These are phyloP conservation scores for Sordaria brevicollis DNA, from an alignment of 495 filamentous ascomycete species.

Conservation along the genomic window DNA sequence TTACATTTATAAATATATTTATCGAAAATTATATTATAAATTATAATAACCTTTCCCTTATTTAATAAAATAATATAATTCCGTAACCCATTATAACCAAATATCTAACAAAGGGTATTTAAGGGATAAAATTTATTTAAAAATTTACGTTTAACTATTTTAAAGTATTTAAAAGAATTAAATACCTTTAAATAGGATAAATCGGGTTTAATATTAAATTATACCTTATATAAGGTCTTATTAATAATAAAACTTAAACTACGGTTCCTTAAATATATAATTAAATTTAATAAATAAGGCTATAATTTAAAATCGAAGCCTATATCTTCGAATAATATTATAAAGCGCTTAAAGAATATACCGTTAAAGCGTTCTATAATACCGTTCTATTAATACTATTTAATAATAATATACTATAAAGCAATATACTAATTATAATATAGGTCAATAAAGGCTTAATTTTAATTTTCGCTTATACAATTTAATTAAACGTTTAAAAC, in stretches of 20 bases:
- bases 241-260: not conserved
- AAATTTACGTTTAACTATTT: not conserved
- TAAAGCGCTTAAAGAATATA: not conserved
- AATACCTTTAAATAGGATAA: not conserved
- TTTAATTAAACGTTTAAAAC: not conserved
- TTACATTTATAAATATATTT: not conserved
- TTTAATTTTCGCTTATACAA: not conserved
- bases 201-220: not conserved
- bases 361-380: not conserved
- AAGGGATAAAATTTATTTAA: not conserved
- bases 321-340: not conserved
- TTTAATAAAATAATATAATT: not conserved
- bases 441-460: not conserved
- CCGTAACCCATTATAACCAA: not conserved
- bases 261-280: not conserved
- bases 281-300: not conserved
- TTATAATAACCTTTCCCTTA: not conserved
- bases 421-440: not conserved
- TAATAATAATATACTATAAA: not conserved
- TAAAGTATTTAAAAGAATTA: not conserved
- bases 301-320: not conserved
- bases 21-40: not conserved
- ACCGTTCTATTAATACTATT: not conserved
- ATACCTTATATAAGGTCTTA: not conserved
- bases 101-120: not conserved